A percentile compares a stretch with the other conserved stretches of the same genome.
phyloP scores from a whole-genome alignment of 371 early-diverging fungal species.

The Mortierella sp. region DNA sequence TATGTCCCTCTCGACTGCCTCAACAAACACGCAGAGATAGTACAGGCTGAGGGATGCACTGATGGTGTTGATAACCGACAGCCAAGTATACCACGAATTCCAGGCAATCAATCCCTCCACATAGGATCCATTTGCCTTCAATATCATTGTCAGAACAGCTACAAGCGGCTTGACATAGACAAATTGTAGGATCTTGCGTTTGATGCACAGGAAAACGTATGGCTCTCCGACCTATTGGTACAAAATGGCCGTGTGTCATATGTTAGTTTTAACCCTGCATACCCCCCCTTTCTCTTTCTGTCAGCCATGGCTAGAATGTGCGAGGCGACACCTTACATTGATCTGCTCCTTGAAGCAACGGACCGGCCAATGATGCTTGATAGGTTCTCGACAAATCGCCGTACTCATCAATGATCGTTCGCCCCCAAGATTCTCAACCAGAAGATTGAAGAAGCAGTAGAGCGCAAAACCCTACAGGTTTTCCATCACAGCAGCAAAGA shows the following conservation, averaged over 20 bases:
- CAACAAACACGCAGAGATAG: slow-evolving; percentile 89
- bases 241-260: neutral
- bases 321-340: slow-evolving; percentile 60
- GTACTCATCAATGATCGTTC: slow-evolving; percentile 84
- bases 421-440: slow-evolving; percentile 93
- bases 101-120: slow-evolving; percentile 83
- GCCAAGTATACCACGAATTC: slow-evolving; percentile 82
- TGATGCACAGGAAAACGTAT: slow-evolving; percentile 85
- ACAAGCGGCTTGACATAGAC: slow-evolving; percentile 90
- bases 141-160: slow-evolving; percentile 81
- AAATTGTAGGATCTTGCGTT: slow-evolving; percentile 94
- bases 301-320: neutral
- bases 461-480: slow-evolving; percentile 93
- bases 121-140: slow-evolving; percentile 80
- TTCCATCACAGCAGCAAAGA: too few relatives aligned
- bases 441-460: slow-evolving; percentile 91
- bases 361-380: slow-evolving; percentile 88
- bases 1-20: slow-evolving; percentile 85
- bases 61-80: slow-evolving; percentile 86
- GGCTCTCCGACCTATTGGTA: slow-evolving; percentile 82
- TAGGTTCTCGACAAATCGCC: slow-evolving; percentile 80
- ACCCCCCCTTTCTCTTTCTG: neutral
- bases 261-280: too few relatives aligned
- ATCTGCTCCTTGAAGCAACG: slow-evolving; percentile 80
- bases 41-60: slow-evolving; percentile 88